Evolutionary conservation across 106 monocot genomes (phyloP).

Genomic region (Allium sativum): DNA sequence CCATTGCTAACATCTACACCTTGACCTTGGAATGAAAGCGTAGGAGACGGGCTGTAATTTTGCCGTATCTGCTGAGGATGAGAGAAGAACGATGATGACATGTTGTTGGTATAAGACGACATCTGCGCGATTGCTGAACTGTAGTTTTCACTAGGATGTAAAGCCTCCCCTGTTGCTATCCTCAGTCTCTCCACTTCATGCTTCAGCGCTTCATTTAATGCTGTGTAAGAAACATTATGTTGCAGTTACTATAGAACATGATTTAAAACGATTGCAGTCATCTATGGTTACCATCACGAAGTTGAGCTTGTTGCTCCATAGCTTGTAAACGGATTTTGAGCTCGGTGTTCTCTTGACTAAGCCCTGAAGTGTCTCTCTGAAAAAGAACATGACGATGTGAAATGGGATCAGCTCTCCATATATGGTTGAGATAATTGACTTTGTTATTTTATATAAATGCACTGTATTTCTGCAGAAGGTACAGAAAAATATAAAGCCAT

Average conservation of each 20-base stretch:
- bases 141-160: constrained; percentile 14
- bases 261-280: no score
- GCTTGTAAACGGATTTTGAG: constrained; percentile 61
- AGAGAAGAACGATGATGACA: constrained; percentile 16
- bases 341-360: constrained; percentile 66
- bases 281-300: constrained; percentile 26
- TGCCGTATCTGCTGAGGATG: constrained; percentile 24
- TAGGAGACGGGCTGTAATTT: constrained; percentile 17
- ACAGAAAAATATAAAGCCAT: no score
- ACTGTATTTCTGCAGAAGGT: no score
- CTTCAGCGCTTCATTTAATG: constrained; percentile 54
- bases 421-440: no score
- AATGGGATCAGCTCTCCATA: no score
- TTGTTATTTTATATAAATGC: no score
- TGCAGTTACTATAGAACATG: no score
- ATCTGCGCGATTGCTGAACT: constrained; percentile 18
- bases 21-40: constrained; percentile 24
- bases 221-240: constrained; percentile 13
- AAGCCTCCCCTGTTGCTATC: constrained; percentile 37
- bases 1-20: constrained; percentile 56
- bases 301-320: constrained; percentile 69
- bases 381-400: no score
- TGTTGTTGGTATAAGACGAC: constrained; percentile 2
- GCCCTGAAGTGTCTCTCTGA: constrained; percentile 49
- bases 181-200: constrained; percentile 57